Evolutionary conservation across 129 eudicot species (phyloP), one percentile per base, ranked within the genome.

Genomic region (Mikania micrantha): DNA sequence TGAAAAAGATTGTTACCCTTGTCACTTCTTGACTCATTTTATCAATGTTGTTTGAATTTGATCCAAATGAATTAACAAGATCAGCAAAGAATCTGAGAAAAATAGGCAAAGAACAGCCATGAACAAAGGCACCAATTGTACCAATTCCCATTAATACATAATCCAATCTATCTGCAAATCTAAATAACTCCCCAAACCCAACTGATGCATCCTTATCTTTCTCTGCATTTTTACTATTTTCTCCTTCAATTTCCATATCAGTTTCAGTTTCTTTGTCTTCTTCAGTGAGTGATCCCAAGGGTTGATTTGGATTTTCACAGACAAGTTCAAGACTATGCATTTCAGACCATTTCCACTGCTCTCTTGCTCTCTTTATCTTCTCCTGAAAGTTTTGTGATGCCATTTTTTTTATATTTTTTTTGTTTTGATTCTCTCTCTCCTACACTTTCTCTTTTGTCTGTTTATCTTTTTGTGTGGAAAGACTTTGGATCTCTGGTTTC

Each of bases 41-140:
- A 85, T 93, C 99, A 76, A 85, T 80, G 79, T 93, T 52, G 61
- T 86, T 76, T 5, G 96, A 81, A 83, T 88, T 84, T 38, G 96
- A 86, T n/a, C 99, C 98, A 74, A 88, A 86, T 67, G 99, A 88
- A 70, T 84, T 88, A 35, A 92, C 95, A 73, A 92, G 98, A 84
- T 88, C 88, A 59, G 96, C 95, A 53, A 88, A 86, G 80, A 88
- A 92, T 66, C 96, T 76, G 29, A 88, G 88, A 71, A 92, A 92
- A 66, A 86, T 58, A 38, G 96, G 95, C 77, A 92, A 74, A 44
- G 99, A 84, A 73, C 91, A 86, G 29, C 99, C 99, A 82, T 93
- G 99, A 77, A 93, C 96, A 77, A 93, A 82, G 25, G 99, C 99
- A 31, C 99, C 99, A 60, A 85, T 67, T 3, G 96, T 70, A 0